A percentile compares a stretch with the other conserved stretches of the same genome.
Conservation (phyloP, 805 yeast genomes). For the Yamadazyma endophytica region DNA sequence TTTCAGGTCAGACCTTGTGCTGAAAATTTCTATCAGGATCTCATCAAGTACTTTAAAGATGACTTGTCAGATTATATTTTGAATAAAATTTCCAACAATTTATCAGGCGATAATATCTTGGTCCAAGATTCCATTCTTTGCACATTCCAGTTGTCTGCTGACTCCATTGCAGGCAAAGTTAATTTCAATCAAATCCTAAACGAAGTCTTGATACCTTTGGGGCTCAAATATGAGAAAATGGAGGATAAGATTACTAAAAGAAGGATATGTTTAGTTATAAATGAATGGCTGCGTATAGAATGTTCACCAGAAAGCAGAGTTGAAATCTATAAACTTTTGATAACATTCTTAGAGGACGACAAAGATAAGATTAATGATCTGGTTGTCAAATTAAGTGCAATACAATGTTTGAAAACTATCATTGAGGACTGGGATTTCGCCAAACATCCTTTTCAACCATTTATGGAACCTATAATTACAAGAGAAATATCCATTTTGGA, state of each 20-base stretch:
- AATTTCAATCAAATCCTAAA: conserved; percentile 63
- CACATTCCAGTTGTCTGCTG: conserved; percentile 76
- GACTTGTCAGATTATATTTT: conserved; percentile 51
- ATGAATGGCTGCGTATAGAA: conserved; percentile 75
- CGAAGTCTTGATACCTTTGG: conserved; percentile 67
- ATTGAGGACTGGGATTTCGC: conserved; percentile 87
- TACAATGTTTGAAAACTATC: conserved; percentile 62
- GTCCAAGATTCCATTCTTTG: conserved; percentile 76
- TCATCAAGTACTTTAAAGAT: conserved; percentile 60
- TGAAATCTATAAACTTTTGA: conserved; percentile 55
- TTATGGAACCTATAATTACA: conserved; percentile 47
- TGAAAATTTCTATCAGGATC: conserved; percentile 74
- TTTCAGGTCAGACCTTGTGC: conserved; percentile 83
- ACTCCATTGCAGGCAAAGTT: conserved; percentile 58
- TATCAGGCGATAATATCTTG: conserved; percentile 46
- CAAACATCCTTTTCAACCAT: conserved; percentile 64
- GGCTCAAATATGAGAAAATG: conserved; percentile 38
- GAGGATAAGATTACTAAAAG: conserved; percentile 65
- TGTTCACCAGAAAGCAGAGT: conserved; percentile 57
- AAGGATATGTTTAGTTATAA: conserved; percentile 69
- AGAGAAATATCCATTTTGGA: conserved; percentile 48
- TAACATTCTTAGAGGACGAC: conserved; percentile 40
- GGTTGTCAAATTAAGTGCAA: conserved; percentile 76
- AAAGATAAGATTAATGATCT: conserved; percentile 54
- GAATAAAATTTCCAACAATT: conserved; percentile 49